Conservation (phyloP, 108 stramenopile species). For the Craspedostauros australis region DNA sequence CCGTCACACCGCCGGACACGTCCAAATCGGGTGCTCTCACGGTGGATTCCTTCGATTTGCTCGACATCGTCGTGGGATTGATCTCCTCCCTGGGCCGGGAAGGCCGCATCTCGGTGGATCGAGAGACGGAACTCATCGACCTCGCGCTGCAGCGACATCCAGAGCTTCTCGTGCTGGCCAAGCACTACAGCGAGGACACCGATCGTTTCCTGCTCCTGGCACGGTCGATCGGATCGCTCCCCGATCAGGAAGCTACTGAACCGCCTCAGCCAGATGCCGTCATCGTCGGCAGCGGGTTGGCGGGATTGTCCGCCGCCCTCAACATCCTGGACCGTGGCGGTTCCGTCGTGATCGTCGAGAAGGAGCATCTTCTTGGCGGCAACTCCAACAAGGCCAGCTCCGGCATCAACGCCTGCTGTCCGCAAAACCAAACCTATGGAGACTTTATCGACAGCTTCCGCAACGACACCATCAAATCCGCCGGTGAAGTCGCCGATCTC, state of each 20-base stretch:
- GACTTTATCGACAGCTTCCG: slow-evolving; percentile 69
- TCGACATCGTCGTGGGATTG: slow-evolving; percentile 69
- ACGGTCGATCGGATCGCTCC: slow-evolving; percentile 30
- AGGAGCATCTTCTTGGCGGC: slow-evolving; percentile 83
- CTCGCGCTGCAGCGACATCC: slow-evolving; percentile 58
- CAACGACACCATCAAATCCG: slow-evolving; percentile 75
- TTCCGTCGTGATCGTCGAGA: slow-evolving; percentile 77
- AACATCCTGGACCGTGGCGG: slow-evolving; percentile 85
- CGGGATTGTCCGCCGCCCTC: slow-evolving; percentile 80
- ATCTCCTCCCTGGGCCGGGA: slow-evolving; percentile 48
- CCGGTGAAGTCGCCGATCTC: slow-evolving; percentile 54
- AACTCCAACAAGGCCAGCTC: slow-evolving; percentile 93
- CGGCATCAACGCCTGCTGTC: slow-evolving; percentile 87
- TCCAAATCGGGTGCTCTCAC: neutral
- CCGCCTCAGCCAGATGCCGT: slow-evolving; percentile 80
- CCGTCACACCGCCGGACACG: neutral
- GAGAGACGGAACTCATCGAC: slow-evolving; percentile 59
- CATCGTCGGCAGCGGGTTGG: slow-evolving; percentile 85
- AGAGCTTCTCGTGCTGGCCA: slow-evolving; percentile 65
- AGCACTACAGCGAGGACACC: slow-evolving; percentile 63
- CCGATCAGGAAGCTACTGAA: too few species aligned
- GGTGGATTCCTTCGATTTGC: slow-evolving; percentile 39
- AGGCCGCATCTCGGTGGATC: slow-evolving; percentile 44
- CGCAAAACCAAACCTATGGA: slow-evolving; percentile 48
- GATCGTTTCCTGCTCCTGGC: slow-evolving; percentile 51